Percentiles rank a stretch among this genome's conserved stretches.
phyloP scores from a whole-genome alignment of 768 basidiomycete species.

The Boletus tylopilopsis region DNA sequence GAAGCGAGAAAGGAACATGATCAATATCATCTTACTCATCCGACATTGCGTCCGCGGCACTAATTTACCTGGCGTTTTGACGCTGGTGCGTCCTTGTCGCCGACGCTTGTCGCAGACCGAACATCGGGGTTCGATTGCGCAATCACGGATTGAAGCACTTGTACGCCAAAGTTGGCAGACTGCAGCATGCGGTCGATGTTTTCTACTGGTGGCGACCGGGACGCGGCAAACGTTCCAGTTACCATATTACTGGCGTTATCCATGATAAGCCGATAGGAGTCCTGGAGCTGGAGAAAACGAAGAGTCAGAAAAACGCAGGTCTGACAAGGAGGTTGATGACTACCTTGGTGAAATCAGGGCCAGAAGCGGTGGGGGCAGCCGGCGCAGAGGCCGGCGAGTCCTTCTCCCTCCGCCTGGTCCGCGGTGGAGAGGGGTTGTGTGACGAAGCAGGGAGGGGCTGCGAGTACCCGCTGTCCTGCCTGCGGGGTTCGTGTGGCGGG shows the following conservation, averaged over 20 bases:
- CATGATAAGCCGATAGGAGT: constrained; percentile 43
- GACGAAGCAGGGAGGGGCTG: constrained; percentile 26
- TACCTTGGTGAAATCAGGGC: constrained; percentile 44
- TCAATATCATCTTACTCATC: constrained; percentile 30
- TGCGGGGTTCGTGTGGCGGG: constrained; percentile 31
- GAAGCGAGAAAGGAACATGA: constrained; percentile 12
- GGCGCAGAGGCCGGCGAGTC: constrained; percentile 28
- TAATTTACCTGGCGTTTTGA: constrained; percentile 34
- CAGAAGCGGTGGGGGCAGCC: constrained; percentile 24
- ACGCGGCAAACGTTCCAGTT: constrained; percentile 20
- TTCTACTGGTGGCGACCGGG: constrained; percentile 28
- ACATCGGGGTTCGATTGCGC: constrained; percentile 28
- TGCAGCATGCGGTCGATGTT: constrained; percentile 43
- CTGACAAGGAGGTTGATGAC: constrained; percentile 2
- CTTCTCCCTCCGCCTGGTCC: constrained; percentile 36
- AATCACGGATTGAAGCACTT: constrained; percentile 29
- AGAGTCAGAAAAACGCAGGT: constrained; percentile 11
- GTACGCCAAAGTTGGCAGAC: constrained; percentile 38
- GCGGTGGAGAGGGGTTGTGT: constrained; percentile 28
- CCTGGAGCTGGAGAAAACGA: constrained; percentile 33
- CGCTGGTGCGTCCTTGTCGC: constrained; percentile 30
- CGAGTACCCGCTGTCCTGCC: constrained; percentile 32
- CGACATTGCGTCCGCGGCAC: constrained; percentile 26
- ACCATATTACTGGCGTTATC: constrained; percentile 33
- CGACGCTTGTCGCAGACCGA: constrained; percentile 18